Conservation (phyloP, 345 rosid genomes). For the Heritiera fomes region DNA sequence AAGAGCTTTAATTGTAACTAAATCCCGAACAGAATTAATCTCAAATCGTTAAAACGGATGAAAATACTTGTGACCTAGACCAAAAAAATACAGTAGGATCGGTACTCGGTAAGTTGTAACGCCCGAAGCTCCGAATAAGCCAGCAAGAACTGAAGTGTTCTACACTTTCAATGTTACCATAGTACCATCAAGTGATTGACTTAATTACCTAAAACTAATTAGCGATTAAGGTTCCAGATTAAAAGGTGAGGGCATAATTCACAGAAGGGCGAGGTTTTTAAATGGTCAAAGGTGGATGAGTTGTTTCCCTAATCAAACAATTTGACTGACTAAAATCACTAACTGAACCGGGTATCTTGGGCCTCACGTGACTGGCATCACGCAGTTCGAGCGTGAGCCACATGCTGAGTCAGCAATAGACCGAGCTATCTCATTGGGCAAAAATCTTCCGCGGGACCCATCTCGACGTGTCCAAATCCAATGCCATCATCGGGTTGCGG, state of each 20-base stretch:
- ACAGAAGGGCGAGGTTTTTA: not conserved
- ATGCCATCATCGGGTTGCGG: slow-evolving; percentile 42
- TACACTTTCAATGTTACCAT: not conserved
- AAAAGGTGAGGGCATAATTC: not conserved
- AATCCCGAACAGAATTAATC: too few relatives aligned
- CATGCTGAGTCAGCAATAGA: slow-evolving; percentile 48
- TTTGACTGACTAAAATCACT: slow-evolving; percentile 28
- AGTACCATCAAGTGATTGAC: not conserved
- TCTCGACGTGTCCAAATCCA: slow-evolving; percentile 41
- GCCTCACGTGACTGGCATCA: slow-evolving; percentile 69
- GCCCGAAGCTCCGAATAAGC: not conserved
- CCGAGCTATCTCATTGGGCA: slow-evolving; percentile 25
- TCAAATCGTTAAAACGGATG: too few relatives aligned
- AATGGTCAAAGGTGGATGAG: slow-evolving; percentile 32
- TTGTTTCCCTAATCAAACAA: not conserved
- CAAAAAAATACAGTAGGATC: too few relatives aligned
- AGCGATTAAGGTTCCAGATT: not conserved
- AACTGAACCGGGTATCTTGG: slow-evolving; percentile 73
- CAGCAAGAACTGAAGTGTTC: slow-evolving; percentile 25
- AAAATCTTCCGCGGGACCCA: slow-evolving; percentile 7
- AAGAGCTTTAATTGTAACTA: too few relatives aligned
- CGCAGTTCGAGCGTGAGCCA: slow-evolving; percentile 39
- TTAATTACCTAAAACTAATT: not conserved
- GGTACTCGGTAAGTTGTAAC: not conserved
- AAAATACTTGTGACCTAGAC: too few relatives aligned